These are phyloP conservation scores for Articulospora tetracladia DNA, from an alignment of 495 filamentous ascomycete species.

Conservation along the genomic window DNA sequence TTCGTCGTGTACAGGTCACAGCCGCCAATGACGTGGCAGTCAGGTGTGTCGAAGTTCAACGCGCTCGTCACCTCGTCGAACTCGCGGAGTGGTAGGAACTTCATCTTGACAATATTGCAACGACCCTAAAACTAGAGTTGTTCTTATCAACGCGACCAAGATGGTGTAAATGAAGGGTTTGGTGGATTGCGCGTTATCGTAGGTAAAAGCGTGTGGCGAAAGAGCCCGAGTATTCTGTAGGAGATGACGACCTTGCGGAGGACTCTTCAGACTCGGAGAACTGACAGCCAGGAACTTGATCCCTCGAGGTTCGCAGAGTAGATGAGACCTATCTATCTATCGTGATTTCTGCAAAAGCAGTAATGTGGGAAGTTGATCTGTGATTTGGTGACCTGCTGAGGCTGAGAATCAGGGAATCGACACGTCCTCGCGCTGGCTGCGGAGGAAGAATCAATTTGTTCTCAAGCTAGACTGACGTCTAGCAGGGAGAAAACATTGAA, in stretches of 20 bases:
- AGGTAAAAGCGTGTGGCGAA: conserved; percentile 25
- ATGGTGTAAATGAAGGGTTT: conserved; percentile 10
- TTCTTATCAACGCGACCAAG: conserved; percentile 23
- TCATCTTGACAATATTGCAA: conserved; percentile 19
- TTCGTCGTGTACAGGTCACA: conserved; percentile 98
- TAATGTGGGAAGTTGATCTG: conserved; percentile 1
- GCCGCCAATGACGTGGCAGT: conserved; percentile 83
- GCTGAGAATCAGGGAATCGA: conserved; percentile 22
- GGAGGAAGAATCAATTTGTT: conserved; percentile 25
- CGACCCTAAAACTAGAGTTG: conserved; percentile 17
- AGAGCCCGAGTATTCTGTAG: conserved; percentile 23
- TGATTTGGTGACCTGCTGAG: conserved; percentile 21
- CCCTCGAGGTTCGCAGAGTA: conserved; percentile 6
- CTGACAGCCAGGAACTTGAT: conserved; percentile 25
- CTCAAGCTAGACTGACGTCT: conserved; percentile 27
- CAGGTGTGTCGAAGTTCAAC: conserved; percentile 88
- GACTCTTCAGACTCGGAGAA: conserved; percentile 28
- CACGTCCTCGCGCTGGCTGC: conserved; percentile 25
- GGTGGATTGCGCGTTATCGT: conserved; percentile 26
- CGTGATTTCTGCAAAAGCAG: conserved; percentile 18
- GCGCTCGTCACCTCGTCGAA: conserved; percentile 86
- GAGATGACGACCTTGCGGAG: conserved; percentile 20
- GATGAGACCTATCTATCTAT: conserved; percentile 9
- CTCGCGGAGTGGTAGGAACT: conserved; percentile 89
- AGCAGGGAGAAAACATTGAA: conserved; percentile 24